A percentile compares a stretch with the other conserved stretches of the same genome.
Conservation (phyloP, 1,139 yeast species). For the Geotrichum restrictum region DNA sequence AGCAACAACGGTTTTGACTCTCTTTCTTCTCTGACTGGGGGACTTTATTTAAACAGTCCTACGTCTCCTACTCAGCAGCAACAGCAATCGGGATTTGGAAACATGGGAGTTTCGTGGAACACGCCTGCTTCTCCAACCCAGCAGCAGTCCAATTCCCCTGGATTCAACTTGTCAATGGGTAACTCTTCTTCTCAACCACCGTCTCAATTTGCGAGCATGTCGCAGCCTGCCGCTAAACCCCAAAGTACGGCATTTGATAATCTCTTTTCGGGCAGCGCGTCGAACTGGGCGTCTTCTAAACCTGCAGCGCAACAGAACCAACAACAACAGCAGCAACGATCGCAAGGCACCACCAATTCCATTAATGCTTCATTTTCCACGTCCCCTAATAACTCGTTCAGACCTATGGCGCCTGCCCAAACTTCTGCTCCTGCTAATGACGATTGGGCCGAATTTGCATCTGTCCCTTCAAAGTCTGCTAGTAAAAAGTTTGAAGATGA, state of each 20-base stretch:
- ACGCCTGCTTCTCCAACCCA: conserved; percentile 21
- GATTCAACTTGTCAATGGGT: conserved; percentile 35
- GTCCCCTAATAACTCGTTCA: background rate
- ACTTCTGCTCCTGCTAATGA: conserved; percentile 10
- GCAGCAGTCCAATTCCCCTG: conserved; percentile 28
- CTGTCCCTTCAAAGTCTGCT: conserved; percentile 26
- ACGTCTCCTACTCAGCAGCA: background rate
- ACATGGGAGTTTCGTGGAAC: background rate
- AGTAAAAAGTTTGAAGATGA: conserved; percentile 54
- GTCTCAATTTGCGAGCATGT: conserved; percentile 8
- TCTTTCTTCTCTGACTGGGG: conserved; percentile 4
- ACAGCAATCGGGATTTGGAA: background rate
- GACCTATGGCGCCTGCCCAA: background rate
- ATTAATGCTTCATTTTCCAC: background rate
- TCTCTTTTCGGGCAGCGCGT: conserved; percentile 37
- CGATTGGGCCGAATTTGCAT: conserved; percentile 30
- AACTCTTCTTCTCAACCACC: background rate
- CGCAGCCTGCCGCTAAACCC: conserved; percentile 1
- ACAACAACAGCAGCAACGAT: conserved; percentile 8
- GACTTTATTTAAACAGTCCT: background rate
- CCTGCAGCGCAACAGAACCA: too few species aligned
- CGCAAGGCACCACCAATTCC: background rate
- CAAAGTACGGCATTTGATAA: conserved; percentile 18
- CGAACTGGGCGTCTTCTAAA: conserved; percentile 33
- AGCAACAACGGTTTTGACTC: background rate